Conservation (phyloP, 257 asterid genomes). For the Galeopsis tetrahit region DNA sequence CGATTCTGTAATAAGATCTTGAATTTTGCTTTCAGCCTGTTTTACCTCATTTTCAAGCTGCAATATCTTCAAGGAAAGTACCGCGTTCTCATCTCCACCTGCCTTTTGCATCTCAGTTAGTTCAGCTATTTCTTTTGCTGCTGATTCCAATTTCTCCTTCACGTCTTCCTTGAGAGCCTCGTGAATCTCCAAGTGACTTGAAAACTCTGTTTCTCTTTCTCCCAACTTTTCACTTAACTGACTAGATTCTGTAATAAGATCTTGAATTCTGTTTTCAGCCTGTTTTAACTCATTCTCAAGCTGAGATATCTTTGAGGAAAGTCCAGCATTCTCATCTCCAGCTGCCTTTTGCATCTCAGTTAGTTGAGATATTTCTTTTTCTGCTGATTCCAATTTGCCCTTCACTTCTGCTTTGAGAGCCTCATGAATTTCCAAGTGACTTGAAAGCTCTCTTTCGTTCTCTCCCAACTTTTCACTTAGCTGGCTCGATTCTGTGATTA, state of each 20-base stretch:
- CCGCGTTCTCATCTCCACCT: slow-evolving; percentile 48
- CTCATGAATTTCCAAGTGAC: slow-evolving; percentile 43
- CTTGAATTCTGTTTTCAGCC: slow-evolving; percentile 51
- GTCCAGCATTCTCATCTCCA: slow-evolving; percentile 48
- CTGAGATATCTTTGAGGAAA: slow-evolving; percentile 40
- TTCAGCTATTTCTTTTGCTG: slow-evolving; percentile 35
- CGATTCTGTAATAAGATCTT: slow-evolving; percentile 51
- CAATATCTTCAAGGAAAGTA: slow-evolving; percentile 36
- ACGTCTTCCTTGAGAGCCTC: slow-evolving; percentile 39
- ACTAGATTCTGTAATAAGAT: slow-evolving; percentile 46
- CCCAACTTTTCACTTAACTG: slow-evolving; percentile 40
- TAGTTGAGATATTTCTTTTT: slow-evolving; percentile 28
- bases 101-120: slow-evolving; percentile 36
- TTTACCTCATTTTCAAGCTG: slow-evolving; percentile 48
- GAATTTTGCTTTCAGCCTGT: slow-evolving; percentile 50
- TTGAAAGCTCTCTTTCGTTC: slow-evolving; percentile 39
- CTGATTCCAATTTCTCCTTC: slow-evolving; percentile 39
- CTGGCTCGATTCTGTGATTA: slow-evolving; percentile 42
- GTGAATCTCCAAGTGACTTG: slow-evolving; percentile 31
- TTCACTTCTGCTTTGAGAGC: slow-evolving; percentile 44
- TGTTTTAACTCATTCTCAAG: slow-evolving; percentile 43
- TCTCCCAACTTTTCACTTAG: slow-evolving; percentile 36
- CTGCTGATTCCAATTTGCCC: slow-evolving; percentile 41
- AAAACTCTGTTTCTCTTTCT: slow-evolving; percentile 34
- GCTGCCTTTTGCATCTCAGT: slow-evolving; percentile 33